Conservation (phyloP, 371 early-diverging fungal genomes). For the Phascolomyces articulosus region DNA sequence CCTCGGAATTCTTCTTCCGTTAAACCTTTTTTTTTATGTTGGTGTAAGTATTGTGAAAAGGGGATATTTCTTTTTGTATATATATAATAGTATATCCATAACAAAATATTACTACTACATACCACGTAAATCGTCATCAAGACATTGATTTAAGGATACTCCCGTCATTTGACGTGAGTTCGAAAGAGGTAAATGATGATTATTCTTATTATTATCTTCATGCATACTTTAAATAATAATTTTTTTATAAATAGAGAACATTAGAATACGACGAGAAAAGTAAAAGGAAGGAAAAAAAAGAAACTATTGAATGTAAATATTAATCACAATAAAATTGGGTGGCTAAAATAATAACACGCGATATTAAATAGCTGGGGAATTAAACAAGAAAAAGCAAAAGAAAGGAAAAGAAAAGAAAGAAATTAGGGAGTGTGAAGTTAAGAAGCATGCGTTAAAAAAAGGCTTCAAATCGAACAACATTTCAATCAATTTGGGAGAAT, state of each 20-base stretch:
- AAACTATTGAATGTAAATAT: background rate
- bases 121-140: constrained; percentile 12
- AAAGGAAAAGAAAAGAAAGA: background rate
- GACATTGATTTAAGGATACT: constrained; percentile 7
- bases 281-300: background rate
- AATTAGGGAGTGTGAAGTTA: background rate
- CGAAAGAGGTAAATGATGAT: background rate
- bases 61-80: background rate
- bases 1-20: background rate
- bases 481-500: background rate
- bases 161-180: constrained; percentile 17
- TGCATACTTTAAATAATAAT: background rate
- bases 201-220: background rate
- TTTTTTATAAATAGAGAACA: background rate
- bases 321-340: background rate
- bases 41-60: too few species aligned
- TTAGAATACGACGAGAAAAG: background rate
- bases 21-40: background rate
- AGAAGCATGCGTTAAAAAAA: background rate
- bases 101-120: background rate
- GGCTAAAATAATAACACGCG: background rate
- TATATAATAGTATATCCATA: too few species aligned
- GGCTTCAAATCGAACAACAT: background rate
- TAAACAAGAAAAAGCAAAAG: background rate
- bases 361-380: too few species aligned